Base-by-base conservation (phyloP, 768 basidiomycete genomes). In the Tricholoma bakamatsutake region DNA sequence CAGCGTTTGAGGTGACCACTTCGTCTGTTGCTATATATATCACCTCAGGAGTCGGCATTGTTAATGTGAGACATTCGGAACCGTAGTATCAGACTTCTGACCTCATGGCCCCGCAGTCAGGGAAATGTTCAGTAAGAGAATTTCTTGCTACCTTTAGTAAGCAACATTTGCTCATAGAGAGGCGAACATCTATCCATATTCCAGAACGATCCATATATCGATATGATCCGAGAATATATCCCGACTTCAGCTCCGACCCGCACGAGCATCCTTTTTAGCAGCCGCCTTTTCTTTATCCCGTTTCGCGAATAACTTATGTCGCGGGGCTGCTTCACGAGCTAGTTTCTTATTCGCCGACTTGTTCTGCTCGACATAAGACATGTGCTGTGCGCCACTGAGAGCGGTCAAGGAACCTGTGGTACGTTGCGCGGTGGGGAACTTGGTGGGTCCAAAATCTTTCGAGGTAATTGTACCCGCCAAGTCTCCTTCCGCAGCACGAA, bases 331-430 rank as follows among this genome's bases (percentile, higher is more conserved):
- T 54, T 78, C 80, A 34, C 77, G 75, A 27, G 87, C 82, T 9
- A 91, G 76, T 55, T 82, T 83, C 76, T 88, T 90, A 78, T 95
- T 95, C 50, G 85, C 89, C 18, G 87, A 88, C 70, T 91, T 92
- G 74, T 94, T 93, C 69, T 92, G 88, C 72, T 94, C 93, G 47
- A 92, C 79, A 64, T 94, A 95, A 47, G 89, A 90, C 92, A 94
- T 93, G 63, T 91, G 90, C 62, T 91, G 89, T 4, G 83, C 91
- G 31, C 93, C 93, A 67, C 89, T 91, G 61, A 96, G 77, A 34
- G 91, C 88, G 2, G 84, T 82, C 40, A 95, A 76, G 39, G 87
- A 89, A 0, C 92, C 93, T 2, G 87, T 85, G 47, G 89, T 91
- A 59, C 91, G 80, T 62, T 90, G 88, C 7, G 84, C 84, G 10